These are phyloP conservation scores for Fusarium setosum DNA, from an alignment of 2,329 filamentous ascomycete genomes.

Conservation along the genomic window DNA sequence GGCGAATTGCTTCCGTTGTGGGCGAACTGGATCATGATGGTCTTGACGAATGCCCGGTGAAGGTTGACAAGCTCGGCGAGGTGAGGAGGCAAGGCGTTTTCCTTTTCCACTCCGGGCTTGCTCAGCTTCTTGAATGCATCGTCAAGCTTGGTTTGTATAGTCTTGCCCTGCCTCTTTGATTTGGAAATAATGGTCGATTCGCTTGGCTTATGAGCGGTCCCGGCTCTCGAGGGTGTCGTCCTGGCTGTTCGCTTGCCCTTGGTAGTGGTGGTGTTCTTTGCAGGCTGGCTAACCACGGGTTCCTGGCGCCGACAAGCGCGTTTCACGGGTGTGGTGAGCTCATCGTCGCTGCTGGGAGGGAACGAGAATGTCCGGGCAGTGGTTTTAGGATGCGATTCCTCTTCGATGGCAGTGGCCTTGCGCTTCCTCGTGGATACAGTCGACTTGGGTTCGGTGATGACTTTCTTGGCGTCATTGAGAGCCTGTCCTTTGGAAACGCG, in stretches of 20 bases:
- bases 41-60: conserved; percentile 75
- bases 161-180: conserved; percentile 43
- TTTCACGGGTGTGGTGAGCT: conserved; percentile 37
- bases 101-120: conserved; percentile 28
- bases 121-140: conserved; percentile 52
- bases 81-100: conserved; percentile 58
- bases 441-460: conserved; percentile 36
- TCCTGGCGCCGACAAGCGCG: conserved; percentile 45
- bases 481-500: conserved; percentile 59
- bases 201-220: conserved; percentile 45
- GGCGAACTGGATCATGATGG: conserved; percentile 74
- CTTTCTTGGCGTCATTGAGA: conserved; percentile 50
- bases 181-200: conserved; percentile 47
- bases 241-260: conserved; percentile 49
- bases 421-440: conserved; percentile 48
- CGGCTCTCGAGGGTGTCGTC: conserved; percentile 43
- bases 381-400: conserved; percentile 41
- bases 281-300: conserved; percentile 10
- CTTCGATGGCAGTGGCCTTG: conserved; percentile 47
- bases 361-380: conserved; percentile 47
- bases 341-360: conserved; percentile 49
- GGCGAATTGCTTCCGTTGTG: conserved; percentile 74
- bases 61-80: conserved; percentile 71
- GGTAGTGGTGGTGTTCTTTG: conserved; percentile 13
- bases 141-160: conserved; percentile 53